Conservation (phyloP, 1,284 basidiomycete species). For the Marasmius oreades region DNA sequence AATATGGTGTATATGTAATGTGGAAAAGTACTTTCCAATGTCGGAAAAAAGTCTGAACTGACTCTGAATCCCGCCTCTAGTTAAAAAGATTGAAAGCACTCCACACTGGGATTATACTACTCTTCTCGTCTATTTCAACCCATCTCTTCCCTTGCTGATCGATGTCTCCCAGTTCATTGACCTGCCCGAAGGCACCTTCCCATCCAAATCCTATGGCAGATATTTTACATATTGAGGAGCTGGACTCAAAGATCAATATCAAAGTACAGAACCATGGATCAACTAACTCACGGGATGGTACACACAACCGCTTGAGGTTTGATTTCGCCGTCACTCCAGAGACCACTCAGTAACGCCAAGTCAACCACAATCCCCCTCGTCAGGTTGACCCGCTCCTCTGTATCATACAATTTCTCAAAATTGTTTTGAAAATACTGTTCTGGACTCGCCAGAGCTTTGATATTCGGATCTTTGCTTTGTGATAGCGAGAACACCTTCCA, state of each 20-base stretch:
- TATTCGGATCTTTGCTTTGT: constrained; percentile 35
- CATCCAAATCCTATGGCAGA: constrained; percentile 60
- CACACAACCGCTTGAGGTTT: constrained; percentile 53
- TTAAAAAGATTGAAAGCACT: constrained; percentile 42
- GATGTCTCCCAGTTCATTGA: constrained; percentile 42
- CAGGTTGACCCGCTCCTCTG: constrained; percentile 38
- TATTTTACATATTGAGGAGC: constrained; percentile 59
- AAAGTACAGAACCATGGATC: constrained; percentile 1
- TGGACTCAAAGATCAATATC: constrained; percentile 24
- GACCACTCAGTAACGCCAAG: constrained; percentile 56
- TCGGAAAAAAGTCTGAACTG: no score
- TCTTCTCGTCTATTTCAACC: constrained; percentile 59
- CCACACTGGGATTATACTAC: constrained; percentile 52
- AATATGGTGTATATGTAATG: not conserved
- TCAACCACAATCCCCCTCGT: constrained; percentile 66
- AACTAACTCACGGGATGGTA: constrained; percentile 49
- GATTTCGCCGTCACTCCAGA: constrained; percentile 39
- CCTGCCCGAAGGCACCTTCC: constrained; percentile 56
- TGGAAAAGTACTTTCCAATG: no score
- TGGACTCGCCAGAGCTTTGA: constrained; percentile 49
- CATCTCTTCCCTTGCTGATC: constrained; percentile 37
- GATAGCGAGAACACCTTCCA: constrained; percentile 42
- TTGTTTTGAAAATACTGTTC: constrained; percentile 51
- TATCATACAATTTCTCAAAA: constrained; percentile 37
- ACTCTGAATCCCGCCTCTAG: not conserved